Percentiles rank a stretch among this genome's conserved stretches.
Evolutionary conservation across 139 green algal species (phyloP).

Genomic region (Pseudopediastrum boryanum): DNA sequence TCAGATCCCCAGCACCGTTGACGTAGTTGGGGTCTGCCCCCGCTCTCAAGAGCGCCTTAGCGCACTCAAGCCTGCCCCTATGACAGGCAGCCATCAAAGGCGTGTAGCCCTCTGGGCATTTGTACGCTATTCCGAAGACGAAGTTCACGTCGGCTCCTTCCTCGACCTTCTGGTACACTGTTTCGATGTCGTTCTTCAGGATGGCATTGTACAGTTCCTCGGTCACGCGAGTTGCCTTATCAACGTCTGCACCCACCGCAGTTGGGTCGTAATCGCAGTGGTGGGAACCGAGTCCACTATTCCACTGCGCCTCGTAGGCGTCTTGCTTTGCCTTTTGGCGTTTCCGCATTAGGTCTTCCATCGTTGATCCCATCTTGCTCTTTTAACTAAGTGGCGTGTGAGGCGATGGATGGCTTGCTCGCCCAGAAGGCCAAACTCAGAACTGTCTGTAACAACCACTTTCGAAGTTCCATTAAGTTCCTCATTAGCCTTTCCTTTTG

Average conservation of each 20-base stretch:
- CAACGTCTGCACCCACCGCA: constrained; percentile 30
- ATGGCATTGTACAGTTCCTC: constrained; percentile 86
- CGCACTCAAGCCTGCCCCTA: constrained; percentile 77
- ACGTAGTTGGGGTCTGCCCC: constrained; percentile 68
- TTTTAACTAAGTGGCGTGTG: no score
- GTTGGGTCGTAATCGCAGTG: constrained; percentile 88
- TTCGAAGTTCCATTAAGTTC: no score
- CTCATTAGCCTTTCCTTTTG: no score
- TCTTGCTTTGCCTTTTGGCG: constrained; percentile 63
- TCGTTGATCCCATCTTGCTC: constrained; percentile 49
- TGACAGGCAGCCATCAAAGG: constrained; percentile 91
- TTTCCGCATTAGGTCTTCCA: constrained; percentile 89
- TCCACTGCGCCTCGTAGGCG: constrained; percentile 69
- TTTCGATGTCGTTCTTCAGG: constrained; percentile 40
- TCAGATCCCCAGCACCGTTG: constrained; percentile 73
- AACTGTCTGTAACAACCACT: no score
- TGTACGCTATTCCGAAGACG: constrained; percentile 87
- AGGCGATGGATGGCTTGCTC: no score
- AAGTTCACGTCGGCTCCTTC: constrained; percentile 95
- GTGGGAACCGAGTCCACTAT: constrained; percentile 79
- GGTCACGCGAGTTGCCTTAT: constrained; percentile 66
- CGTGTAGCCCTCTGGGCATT: constrained; percentile 88
- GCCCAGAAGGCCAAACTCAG: no score
- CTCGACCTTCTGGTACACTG: constrained; percentile 92
- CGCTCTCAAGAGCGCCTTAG: constrained; percentile 84